Percentiles rank a stretch among this genome's conserved stretches.
phyloP scores from a whole-genome alignment of 805 yeast genomes.

The Ogataea siamensis region DNA sequence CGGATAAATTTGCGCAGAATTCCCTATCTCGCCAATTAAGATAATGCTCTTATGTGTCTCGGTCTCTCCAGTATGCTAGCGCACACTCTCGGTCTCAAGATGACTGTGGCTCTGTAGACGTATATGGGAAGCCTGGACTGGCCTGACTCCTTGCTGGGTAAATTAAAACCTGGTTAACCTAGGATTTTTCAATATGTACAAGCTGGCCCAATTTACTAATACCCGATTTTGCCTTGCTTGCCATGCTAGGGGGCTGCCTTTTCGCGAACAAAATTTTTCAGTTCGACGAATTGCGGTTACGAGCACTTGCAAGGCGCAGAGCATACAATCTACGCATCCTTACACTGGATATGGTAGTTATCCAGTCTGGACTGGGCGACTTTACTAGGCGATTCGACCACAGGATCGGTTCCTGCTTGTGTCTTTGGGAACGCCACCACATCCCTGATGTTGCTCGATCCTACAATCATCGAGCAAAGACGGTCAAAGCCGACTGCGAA shows the following conservation, averaged over 20 bases:
- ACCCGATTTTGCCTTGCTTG: conserved; percentile 13
- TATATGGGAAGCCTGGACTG: conserved; percentile 8
- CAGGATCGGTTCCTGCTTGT: conserved; percentile 80
- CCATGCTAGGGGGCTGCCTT: conserved; percentile 11
- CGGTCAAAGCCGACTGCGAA: conserved; percentile 94
- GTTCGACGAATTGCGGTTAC: conserved; percentile 11
- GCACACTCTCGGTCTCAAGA: conserved; percentile 12
- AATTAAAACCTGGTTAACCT: conserved; percentile 6
- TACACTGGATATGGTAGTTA: conserved; percentile 47
- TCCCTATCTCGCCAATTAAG: conserved; percentile 5
- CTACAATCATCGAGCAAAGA: conserved; percentile 85
- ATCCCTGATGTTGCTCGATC: conserved; percentile 75
- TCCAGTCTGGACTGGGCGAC: conserved; percentile 51
- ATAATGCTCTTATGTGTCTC: conserved; percentile 4
- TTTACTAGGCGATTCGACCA: conserved; percentile 79
- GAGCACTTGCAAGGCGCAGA: conserved; percentile 3
- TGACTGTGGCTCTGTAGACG: conserved; percentile 6
- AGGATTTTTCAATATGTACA: conserved; percentile 12
- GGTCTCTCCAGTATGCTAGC: conserved; percentile 10
- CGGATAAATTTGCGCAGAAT: conserved; percentile 1
- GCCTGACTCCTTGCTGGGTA: conserved; percentile 12
- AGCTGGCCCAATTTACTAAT: conserved; percentile 12
- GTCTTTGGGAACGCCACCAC: conserved; percentile 97
- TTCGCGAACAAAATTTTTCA: conserved; percentile 13
- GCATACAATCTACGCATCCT: conserved; percentile 4